phyloP scores from a whole-genome alignment of 805 yeast genomes.

The Yarrowia osloensis region DNA sequence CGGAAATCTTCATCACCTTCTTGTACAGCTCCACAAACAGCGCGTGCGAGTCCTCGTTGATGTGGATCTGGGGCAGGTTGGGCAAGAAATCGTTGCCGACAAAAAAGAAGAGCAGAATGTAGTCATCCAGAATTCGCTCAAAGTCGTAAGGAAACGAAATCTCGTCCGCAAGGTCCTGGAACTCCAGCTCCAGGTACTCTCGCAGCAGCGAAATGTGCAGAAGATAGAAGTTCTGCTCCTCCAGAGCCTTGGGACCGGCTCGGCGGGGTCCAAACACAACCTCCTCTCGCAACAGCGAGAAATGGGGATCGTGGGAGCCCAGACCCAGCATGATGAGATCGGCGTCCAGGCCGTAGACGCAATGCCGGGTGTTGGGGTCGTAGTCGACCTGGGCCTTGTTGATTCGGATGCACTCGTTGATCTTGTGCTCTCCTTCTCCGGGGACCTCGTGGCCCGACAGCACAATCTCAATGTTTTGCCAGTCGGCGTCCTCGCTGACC shows the following conservation, averaged over 20 bases:
- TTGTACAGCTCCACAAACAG: slow-evolving; percentile 85
- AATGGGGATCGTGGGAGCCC: slow-evolving; percentile 93
- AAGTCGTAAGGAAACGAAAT: slow-evolving; percentile 71
- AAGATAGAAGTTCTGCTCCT: slow-evolving; percentile 77
- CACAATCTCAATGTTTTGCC: slow-evolving; percentile 77
- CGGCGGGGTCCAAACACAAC: slow-evolving; percentile 71
- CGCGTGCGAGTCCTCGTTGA: slow-evolving; percentile 97
- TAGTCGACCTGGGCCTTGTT: slow-evolving; percentile 73
- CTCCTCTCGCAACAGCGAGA: slow-evolving; percentile 91
- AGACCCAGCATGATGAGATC: slow-evolving; percentile 93
- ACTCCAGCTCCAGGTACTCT: slow-evolving; percentile 88
- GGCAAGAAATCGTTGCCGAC: slow-evolving; percentile 98
- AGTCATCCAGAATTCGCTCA: slow-evolving; percentile 89
- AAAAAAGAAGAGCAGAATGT: slow-evolving; percentile 86
- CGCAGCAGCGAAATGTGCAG: slow-evolving; percentile 85
- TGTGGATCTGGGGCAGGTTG: slow-evolving; percentile 87
- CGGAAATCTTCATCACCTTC: slow-evolving; percentile 66
- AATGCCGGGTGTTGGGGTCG: slow-evolving; percentile 82
- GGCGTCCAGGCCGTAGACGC: slow-evolving; percentile 95
- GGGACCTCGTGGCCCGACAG: slow-evolving; percentile 95
- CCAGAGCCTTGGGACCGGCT: slow-evolving; percentile 49
- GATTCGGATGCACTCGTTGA: slow-evolving; percentile 86
- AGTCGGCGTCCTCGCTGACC: slow-evolving; percentile 78
- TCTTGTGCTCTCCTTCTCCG: slow-evolving; percentile 98
- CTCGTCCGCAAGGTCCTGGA: slow-evolving; percentile 64